These are phyloP conservation scores for Schizophyllum amplum DNA, from an alignment of 1,284 basidiomycete genomes.

Conservation along the genomic window DNA sequence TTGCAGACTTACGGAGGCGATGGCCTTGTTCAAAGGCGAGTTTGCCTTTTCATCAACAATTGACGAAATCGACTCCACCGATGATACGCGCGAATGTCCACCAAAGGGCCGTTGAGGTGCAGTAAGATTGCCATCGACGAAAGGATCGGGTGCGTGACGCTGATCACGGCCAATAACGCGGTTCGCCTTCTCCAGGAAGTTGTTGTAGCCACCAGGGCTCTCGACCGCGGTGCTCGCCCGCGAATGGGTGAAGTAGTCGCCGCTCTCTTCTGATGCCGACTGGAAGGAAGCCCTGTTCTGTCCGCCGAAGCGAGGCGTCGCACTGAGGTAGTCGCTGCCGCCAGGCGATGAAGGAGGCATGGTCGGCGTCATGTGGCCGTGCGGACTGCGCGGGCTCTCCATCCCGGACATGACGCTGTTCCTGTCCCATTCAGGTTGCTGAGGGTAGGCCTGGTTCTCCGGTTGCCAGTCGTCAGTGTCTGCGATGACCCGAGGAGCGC, in stretches of 20 bases:
- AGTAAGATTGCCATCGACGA: constrained; percentile 48
- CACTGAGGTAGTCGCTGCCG: constrained; percentile 39
- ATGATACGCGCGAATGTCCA: constrained; percentile 69
- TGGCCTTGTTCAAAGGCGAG: constrained; percentile 87
- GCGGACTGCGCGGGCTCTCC: constrained; percentile 9
- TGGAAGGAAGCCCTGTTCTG: constrained; percentile 35
- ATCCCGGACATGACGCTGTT: constrained; percentile 24
- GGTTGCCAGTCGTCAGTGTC: constrained; percentile 42
- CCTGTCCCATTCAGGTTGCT: constrained; percentile 39
- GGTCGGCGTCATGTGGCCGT: constrained; percentile 21
- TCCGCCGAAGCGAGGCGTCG: constrained; percentile 31
- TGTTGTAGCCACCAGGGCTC: constrained; percentile 46
- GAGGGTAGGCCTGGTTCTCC: constrained; percentile 29
- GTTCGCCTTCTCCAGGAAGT: constrained; percentile 83
- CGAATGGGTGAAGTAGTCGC: constrained; percentile 45
- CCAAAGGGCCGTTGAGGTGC: constrained; percentile 71
- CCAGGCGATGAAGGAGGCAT: constrained; percentile 37
- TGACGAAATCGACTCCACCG: constrained; percentile 80
- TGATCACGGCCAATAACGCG: constrained; percentile 73
- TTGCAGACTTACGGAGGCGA: constrained; percentile 56
- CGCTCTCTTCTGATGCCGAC: constrained; percentile 46
- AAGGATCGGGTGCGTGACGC: constrained; percentile 72
- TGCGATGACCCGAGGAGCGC: constrained; percentile 30
- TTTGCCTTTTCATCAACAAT: constrained; percentile 86
- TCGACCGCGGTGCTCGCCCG: constrained; percentile 24